phyloP scores from a whole-genome alignment of 169 alveolate genomes.

The Plasmodium gaboni region DNA sequence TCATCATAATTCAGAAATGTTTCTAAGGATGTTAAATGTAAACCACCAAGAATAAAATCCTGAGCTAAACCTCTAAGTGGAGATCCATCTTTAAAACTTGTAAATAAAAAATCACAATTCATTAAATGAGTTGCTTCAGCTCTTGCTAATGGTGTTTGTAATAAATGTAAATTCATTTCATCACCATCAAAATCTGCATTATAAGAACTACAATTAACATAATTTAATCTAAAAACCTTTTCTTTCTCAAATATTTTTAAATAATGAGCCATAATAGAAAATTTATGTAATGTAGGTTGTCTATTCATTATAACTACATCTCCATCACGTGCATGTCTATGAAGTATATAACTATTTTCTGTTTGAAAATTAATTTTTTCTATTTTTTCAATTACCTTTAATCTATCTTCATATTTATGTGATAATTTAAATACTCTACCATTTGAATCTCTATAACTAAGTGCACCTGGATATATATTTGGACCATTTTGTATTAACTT shows the following conservation, averaged over 20 bases:
- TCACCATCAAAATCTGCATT: slow-evolving; percentile 99
- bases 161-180: slow-evolving; percentile 99
- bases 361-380: slow-evolving; percentile 82
- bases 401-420: slow-evolving; percentile 87
- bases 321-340: slow-evolving; percentile 97
- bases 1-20: slow-evolving; percentile 93
- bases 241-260: slow-evolving; percentile 92
- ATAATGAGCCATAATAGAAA: slow-evolving; percentile 96
- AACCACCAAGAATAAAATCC: slow-evolving; percentile 96
- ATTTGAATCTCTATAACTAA: slow-evolving; percentile 85
- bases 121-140: slow-evolving; percentile 97
- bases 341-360: slow-evolving; percentile 81
- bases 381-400: slow-evolving; percentile 81
- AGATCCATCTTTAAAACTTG: slow-evolving; percentile 98
- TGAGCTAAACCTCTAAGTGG: slow-evolving; percentile 98
- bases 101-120: slow-evolving; percentile 96
- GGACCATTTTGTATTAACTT: slow-evolving; percentile 96
- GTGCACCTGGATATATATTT: slow-evolving; percentile 97
- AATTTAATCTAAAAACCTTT: slow-evolving; percentile 97
- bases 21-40: slow-evolving; percentile 94
- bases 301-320: slow-evolving; percentile 97
- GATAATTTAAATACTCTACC: slow-evolving; percentile 82
- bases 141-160: slow-evolving; percentile 95
- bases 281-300: slow-evolving; percentile 98
- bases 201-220: slow-evolving; percentile 98